Evolutionary conservation across 257 asterid species (phyloP), one percentile per base, ranked within the genome.

Genomic region (Linaria vulgaris): DNA sequence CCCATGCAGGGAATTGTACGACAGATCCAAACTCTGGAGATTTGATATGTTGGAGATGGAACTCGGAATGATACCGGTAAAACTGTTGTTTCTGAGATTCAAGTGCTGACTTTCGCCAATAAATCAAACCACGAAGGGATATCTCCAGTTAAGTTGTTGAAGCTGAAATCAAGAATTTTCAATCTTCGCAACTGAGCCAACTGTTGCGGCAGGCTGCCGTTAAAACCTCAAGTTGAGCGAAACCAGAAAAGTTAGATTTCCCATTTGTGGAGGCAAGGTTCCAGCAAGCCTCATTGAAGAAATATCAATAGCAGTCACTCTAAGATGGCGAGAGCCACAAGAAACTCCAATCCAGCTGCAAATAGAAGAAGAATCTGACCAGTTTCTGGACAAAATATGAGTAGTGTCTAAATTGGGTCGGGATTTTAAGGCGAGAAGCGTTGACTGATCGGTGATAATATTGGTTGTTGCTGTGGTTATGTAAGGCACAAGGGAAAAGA

Each of bases 321-420:
- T 53, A 1, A 22, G 72, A 46, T 76, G 80, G 61, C 68, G 74
- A 50, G 65, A 57, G 22, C 70, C 62, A 13, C 82, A 80, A 8
- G 59, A 56, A n/a, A 80, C 61, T 12, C 82, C 74, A 14, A 56
- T 57, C 85, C 85, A 74, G 20, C 3, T 60, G 55, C 80, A 80
- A 22, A 69, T 62, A 8, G 78, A 37, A 31, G 63, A 43, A 1
- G 69, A 63, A 46, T 15, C 23, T 1, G 77, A 67, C 80, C 76
- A 76, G 43, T 72, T 79, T 22, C 9, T 57, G 1, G 55, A 69
- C 21, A 80, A 14, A 14, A 73, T 19, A 9, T 74, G 59, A 37
- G 66, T 22, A 45, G 74, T 58, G 51, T 49, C 72, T 27, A 69
- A 25, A 34, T 16, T 25, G 44, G 69, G 68, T n/a, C 16, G 70